These are phyloP conservation scores for Globisporangium orthogonon DNA, from an alignment of 352 stramenopile species.

Conservation along the genomic window DNA sequence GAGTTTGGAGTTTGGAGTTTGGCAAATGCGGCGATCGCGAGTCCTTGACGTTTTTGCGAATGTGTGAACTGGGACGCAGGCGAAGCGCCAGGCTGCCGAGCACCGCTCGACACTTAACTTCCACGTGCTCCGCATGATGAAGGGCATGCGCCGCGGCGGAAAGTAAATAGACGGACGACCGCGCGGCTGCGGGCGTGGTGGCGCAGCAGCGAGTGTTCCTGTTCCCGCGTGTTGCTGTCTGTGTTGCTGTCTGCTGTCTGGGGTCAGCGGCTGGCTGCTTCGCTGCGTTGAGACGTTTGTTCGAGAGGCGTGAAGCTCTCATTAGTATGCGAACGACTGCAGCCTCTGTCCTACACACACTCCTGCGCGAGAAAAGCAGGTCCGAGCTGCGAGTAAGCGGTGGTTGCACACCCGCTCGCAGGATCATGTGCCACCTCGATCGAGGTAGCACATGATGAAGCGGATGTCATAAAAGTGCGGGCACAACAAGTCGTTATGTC, in stretches of 20 bases:
- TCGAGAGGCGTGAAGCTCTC: no score
- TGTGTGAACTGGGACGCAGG: constrained; percentile 18
- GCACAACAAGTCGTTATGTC: no score
- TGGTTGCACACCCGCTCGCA: no score
- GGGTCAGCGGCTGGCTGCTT: not conserved
- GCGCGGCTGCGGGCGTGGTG: not conserved
- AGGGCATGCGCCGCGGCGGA: constrained; percentile 40
- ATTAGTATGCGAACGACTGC: no score
- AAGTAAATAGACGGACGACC: constrained; percentile 12
- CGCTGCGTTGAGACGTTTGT: no score
- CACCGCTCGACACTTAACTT: constrained; percentile 86
- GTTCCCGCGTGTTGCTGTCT: not conserved
- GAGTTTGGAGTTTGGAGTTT: no score
- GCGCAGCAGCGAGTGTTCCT: not conserved
- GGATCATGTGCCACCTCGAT: no score
- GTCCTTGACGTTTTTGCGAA: not conserved
- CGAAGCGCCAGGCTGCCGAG: constrained; percentile 48
- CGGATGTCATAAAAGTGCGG: no score
- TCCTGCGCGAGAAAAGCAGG: no score
- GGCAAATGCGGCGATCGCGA: not conserved
- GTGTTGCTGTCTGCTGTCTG: not conserved
- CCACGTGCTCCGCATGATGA: constrained; percentile 87
- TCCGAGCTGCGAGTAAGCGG: no score
- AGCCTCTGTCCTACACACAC: no score
- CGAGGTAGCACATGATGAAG: no score